Conservation (phyloP, 495 filamentous ascomycete genomes). For the Poronia punctata region DNA sequence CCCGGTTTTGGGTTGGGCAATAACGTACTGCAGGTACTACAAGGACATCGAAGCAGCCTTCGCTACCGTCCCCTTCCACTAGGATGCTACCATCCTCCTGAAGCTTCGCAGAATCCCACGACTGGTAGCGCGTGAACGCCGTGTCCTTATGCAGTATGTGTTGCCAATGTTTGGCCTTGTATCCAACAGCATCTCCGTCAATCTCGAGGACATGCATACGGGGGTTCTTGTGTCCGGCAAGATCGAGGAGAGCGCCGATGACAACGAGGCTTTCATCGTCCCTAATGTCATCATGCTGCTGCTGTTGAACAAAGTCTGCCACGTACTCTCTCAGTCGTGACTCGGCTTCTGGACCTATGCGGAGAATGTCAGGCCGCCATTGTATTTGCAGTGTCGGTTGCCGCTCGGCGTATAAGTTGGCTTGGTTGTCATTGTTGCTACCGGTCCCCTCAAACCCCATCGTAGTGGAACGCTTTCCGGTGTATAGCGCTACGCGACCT, state of each 20-base stretch:
- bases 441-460: neutral
- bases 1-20: no score
- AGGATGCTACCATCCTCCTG: constrained; percentile 1
- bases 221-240: constrained; percentile 22
- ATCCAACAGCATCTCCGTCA: neutral
- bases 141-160: constrained; percentile 6
- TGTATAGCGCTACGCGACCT: constrained; percentile 9
- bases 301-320: neutral
- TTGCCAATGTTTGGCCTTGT: constrained; percentile 6
- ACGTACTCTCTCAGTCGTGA: constrained; percentile 1
- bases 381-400: constrained; percentile 19
- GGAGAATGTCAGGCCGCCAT: constrained; percentile 34
- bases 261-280: constrained; percentile 4
- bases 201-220: constrained; percentile 16
- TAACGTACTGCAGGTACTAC: constrained; percentile 10
- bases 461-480: constrained; percentile 2
- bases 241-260: constrained; percentile 15
- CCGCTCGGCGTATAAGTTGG: neutral
- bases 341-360: constrained; percentile 2
- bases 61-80: neutral
- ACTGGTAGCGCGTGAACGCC: constrained; percentile 10
- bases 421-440: neutral
- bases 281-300: neutral
- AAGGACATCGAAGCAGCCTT: constrained; percentile 11
- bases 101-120: constrained; percentile 1